Evolutionary conservation across 2,329 filamentous ascomycete genomes (phyloP).

Genomic region (Neopestalotiopsis clavispora): DNA sequence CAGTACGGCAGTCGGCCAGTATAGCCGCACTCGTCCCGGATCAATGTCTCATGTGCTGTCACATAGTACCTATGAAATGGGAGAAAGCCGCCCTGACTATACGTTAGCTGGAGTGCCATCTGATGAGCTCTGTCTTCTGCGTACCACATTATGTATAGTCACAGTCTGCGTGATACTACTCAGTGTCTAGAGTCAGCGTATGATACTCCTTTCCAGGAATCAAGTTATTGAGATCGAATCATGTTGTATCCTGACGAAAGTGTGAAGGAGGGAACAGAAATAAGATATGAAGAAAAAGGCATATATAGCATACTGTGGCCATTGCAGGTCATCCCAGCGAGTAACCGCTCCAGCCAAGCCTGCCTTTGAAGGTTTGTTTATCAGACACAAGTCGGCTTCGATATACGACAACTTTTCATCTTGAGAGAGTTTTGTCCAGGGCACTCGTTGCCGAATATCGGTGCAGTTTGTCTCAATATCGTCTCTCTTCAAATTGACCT

Average conservation of each 20-base stretch:
- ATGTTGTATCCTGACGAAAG: too few relatives aligned
- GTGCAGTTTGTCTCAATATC: slow-evolving; percentile 13
- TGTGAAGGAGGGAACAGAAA: too few relatives aligned
- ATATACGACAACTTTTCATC: slow-evolving; percentile 36
- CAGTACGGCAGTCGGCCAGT: slow-evolving; percentile 37
- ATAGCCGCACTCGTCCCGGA: slow-evolving; percentile 38
- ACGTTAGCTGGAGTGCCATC: background rate
- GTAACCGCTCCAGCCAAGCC: slow-evolving; percentile 31
- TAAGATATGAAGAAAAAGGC: background rate
- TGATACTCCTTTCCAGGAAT: too few relatives aligned
- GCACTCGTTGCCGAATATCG: background rate
- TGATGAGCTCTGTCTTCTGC: background rate
- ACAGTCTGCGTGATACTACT: slow-evolving; percentile 28
- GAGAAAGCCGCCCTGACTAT: slow-evolving; percentile 33
- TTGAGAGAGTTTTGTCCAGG: slow-evolving; percentile 18
- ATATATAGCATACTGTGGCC: slow-evolving; percentile 27
- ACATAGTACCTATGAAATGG: slow-evolving; percentile 42
- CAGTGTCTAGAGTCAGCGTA: background rate
- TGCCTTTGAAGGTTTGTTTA: slow-evolving; percentile 29
- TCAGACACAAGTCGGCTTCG: slow-evolving; percentile 37
- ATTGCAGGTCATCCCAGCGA: slow-evolving; percentile 39
- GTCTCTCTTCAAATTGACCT: background rate
- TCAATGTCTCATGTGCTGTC: slow-evolving; percentile 35
- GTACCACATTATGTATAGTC: slow-evolving; percentile 35
- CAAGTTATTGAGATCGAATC: too few relatives aligned